Percentiles rank a stretch among this genome's conserved stretches.
phyloP scores from a whole-genome alignment of 257 asterid species.

The Solanum lycopersicoides region DNA sequence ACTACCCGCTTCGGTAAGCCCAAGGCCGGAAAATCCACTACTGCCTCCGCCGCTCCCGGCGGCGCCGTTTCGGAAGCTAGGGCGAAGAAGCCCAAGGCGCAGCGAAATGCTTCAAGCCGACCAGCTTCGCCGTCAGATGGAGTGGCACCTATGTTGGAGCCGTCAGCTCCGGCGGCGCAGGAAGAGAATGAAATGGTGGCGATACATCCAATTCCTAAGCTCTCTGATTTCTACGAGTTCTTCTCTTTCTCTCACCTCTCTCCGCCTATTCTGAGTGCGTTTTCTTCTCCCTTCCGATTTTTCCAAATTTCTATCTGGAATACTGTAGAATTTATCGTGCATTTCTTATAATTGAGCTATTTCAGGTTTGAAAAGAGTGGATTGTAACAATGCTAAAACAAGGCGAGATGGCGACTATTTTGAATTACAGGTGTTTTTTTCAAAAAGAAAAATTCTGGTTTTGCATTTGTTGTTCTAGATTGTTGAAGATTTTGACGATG shows the following conservation, averaged over 20 bases:
- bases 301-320: not conserved
- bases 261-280: conserved; percentile 78
- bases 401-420: conserved; percentile 66
- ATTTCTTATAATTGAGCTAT: not conserved
- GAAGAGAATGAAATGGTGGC: conserved; percentile 88
- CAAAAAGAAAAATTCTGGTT: not conserved
- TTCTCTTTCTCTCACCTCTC: conserved; percentile 77
- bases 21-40: conserved; percentile 23
- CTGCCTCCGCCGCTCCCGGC: not conserved
- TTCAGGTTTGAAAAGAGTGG: conserved; percentile 65
- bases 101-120: conserved; percentile 25
- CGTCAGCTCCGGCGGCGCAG: conserved; percentile 44
- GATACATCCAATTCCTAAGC: conserved; percentile 94
- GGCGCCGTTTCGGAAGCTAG: conserved; percentile 28
- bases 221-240: conserved; percentile 94
- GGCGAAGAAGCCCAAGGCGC: conserved; percentile 35
- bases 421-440: conserved; percentile 65
- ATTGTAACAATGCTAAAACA: conserved; percentile 36
- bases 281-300: not conserved
- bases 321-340: not conserved
- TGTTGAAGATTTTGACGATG: not conserved
- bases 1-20: conserved; percentile 87
- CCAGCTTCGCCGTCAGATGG: conserved; percentile 41
- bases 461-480: not conserved
- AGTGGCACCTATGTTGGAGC: conserved; percentile 9